phyloP scores from a whole-genome alignment of 192 early-diverging fungal genomes.

The Backusella macrospora region DNA sequence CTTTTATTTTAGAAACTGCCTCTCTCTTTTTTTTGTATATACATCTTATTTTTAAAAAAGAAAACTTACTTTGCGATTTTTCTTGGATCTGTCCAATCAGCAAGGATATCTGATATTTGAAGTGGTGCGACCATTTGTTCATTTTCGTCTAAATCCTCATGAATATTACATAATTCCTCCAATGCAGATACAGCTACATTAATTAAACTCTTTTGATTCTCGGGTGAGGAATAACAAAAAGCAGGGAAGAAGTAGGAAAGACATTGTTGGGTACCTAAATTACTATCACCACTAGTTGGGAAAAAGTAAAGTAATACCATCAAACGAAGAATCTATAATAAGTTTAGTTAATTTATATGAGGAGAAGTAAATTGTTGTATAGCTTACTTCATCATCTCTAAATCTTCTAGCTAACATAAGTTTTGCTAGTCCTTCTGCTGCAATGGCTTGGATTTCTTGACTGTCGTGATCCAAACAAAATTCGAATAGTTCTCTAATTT shows the following conservation, averaged over 20 bases:
- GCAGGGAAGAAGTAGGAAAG: constrained; percentile 90
- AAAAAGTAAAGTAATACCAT: constrained; percentile 86
- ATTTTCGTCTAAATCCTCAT: constrained; percentile 39
- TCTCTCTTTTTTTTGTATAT: constrained; percentile 37
- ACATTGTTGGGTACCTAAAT: constrained; percentile 79
- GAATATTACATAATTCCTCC: constrained; percentile 35
- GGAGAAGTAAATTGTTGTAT: not conserved
- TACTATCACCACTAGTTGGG: constrained; percentile 49
- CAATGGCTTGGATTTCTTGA: constrained; percentile 65
- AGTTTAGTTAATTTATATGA: not conserved
- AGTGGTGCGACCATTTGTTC: constrained; percentile 55
- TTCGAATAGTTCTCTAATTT: constrained; percentile 52
- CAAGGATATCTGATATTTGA: constrained; percentile 72
- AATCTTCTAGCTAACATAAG: constrained; percentile 57
- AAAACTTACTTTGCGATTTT: constrained; percentile 61
- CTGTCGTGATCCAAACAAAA: constrained; percentile 60
- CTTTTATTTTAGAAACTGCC: constrained; percentile 19
- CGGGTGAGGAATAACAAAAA: constrained; percentile 74
- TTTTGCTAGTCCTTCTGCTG: constrained; percentile 78
- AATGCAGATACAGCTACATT: constrained; percentile 53
- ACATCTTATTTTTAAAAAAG: no score
- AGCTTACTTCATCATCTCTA: constrained; percentile 45
- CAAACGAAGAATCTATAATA: constrained; percentile 63
- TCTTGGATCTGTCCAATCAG: constrained; percentile 80
- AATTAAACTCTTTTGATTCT: constrained; percentile 70